Conservation (phyloP, 164 flowering plant species). For the Cinnamomum chago region DNA sequence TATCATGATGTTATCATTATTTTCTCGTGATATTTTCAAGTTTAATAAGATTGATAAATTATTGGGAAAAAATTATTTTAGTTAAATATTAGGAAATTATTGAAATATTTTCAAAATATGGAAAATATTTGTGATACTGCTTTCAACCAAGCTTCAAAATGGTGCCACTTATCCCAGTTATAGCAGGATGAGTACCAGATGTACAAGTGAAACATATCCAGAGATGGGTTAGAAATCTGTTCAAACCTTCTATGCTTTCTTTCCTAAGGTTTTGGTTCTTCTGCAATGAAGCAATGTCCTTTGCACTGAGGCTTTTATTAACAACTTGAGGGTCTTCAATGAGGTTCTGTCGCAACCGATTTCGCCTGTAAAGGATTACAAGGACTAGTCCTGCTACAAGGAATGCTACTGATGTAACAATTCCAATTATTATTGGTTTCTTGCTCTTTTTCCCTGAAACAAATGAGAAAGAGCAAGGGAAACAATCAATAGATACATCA, state of each 20-base stretch:
- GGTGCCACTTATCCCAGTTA: too few relatives aligned
- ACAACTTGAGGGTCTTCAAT: constrained; percentile 32
- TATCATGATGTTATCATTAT: too few relatives aligned
- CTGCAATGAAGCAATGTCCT: constrained; percentile 26
- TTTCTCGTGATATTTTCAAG: too few relatives aligned
- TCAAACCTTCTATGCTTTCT: constrained; percentile 39
- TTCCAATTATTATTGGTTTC: constrained; percentile 27
- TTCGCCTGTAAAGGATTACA: constrained; percentile 25
- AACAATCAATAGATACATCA: neutral
- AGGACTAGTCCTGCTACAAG: constrained; percentile 26
- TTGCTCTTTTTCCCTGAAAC: constrained; percentile 22
- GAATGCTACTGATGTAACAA: constrained; percentile 27
- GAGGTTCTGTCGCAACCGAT: constrained; percentile 4
- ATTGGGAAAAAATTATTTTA: too few relatives aligned
- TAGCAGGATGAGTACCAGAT: neutral
- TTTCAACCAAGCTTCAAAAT: too few relatives aligned
- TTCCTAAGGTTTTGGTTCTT: constrained; percentile 19
- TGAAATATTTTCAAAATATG: too few relatives aligned
- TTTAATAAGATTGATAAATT: too few relatives aligned
- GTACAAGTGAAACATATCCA: neutral
- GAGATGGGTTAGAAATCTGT: neutral
- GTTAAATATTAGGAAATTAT: too few relatives aligned
- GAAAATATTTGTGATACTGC: too few relatives aligned
- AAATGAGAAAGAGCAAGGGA: neutral
- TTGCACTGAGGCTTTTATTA: constrained; percentile 24